Conservation (phyloP, 257 asterid genomes). For the Petrea volubilis region DNA sequence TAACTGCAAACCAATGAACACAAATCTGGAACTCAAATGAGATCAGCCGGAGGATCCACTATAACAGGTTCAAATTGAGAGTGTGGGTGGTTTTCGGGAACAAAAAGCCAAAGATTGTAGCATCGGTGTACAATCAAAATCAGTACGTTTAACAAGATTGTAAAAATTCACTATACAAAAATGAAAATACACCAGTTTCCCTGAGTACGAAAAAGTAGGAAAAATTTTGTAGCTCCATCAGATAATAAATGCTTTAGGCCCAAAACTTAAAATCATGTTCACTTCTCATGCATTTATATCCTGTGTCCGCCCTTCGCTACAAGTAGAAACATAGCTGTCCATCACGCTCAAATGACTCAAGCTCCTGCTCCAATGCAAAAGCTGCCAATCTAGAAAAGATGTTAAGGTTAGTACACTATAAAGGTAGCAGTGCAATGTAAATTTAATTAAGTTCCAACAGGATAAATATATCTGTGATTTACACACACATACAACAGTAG, state of each 20-base stretch:
- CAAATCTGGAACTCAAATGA: background rate
- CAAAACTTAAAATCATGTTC: conserved; percentile 15
- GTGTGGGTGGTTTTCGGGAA: background rate
- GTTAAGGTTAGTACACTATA: background rate
- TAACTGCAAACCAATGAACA: background rate
- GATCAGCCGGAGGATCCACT: background rate
- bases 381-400: background rate
- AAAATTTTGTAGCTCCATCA: background rate
- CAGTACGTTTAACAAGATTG: background rate
- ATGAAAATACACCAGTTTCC: background rate
- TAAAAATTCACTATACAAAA: conserved; percentile 8
- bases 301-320: conserved; percentile 19
- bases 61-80: background rate
- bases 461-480: background rate
- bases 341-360: background rate
- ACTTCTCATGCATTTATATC: conserved; percentile 16
- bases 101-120: background rate
- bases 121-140: background rate
- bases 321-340: conserved; percentile 16
- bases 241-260: background rate
- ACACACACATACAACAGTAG: background rate
- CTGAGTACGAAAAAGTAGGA: background rate
- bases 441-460: background rate
- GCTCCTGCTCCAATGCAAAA: conserved; percentile 8
- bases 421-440: background rate